These are phyloP conservation scores for Cladobotryum mycophilum DNA, from an alignment of 2,329 filamentous ascomycete genomes.

Conservation along the genomic window DNA sequence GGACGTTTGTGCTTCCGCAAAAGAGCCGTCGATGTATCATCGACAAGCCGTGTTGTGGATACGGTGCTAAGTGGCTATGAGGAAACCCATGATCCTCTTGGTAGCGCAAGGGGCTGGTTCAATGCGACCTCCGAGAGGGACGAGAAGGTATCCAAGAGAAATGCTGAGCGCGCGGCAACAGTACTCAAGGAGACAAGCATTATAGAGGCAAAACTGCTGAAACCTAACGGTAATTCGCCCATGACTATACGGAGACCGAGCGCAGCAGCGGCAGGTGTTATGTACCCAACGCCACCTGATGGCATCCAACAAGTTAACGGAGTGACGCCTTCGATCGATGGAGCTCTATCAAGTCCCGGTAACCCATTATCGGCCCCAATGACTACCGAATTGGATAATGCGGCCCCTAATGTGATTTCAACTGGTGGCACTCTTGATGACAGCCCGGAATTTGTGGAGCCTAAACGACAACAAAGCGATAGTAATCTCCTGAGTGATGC, in stretches of 20 bases:
- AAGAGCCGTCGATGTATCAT: slow-evolving; percentile 34
- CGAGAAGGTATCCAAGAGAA: slow-evolving; percentile 41
- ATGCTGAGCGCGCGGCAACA: slow-evolving; percentile 42
- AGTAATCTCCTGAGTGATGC: slow-evolving; percentile 40
- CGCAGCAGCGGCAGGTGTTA: slow-evolving; percentile 42
- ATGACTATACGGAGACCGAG: slow-evolving; percentile 44
- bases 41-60: slow-evolving; percentile 35
- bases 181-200: slow-evolving; percentile 36
- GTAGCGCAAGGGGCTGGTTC: slow-evolving; percentile 44
- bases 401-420: slow-evolving; percentile 16
- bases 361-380: slow-evolving; percentile 31
- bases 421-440: slow-evolving; percentile 20
- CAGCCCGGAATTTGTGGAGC: slow-evolving; percentile 30
- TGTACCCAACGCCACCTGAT: slow-evolving; percentile 69
- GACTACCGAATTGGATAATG: slow-evolving; percentile 25
- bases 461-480: slow-evolving; percentile 40
- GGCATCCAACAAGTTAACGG: slow-evolving; percentile 49
- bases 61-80: slow-evolving; percentile 31
- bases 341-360: slow-evolving; percentile 48
- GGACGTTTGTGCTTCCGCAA: slow-evolving; percentile 48
- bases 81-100: slow-evolving; percentile 43
- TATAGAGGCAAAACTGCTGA: slow-evolving; percentile 36
- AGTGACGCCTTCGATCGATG: slow-evolving; percentile 52
- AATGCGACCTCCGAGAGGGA: slow-evolving; percentile 39
- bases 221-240: slow-evolving; percentile 46